These are phyloP conservation scores for Claviceps digitariae DNA, from an alignment of 2,329 filamentous ascomycete species.

Conservation along the genomic window DNA sequence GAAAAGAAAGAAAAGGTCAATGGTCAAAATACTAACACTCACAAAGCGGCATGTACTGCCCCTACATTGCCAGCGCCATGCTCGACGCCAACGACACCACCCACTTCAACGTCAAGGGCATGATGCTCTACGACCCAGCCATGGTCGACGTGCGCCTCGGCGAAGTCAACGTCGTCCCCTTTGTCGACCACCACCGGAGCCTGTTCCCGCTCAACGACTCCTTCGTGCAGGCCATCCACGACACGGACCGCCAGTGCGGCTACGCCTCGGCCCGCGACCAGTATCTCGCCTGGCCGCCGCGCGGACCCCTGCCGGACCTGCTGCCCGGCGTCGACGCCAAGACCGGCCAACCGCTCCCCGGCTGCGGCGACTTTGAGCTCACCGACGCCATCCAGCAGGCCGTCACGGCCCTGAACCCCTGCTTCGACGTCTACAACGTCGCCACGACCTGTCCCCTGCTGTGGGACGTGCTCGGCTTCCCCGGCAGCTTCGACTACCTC, in stretches of 20 bases:
- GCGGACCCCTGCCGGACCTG: slow-evolving; percentile 21
- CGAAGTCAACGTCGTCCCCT: slow-evolving; percentile 37
- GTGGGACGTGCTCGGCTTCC: slow-evolving; percentile 60
- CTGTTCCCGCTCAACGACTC: slow-evolving; percentile 35
- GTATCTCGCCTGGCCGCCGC: slow-evolving; percentile 53
- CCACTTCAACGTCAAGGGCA: slow-evolving; percentile 53
- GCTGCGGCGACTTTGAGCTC: slow-evolving; percentile 35
- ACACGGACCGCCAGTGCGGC: slow-evolving; percentile 35
- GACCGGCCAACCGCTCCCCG: slow-evolving; percentile 17
- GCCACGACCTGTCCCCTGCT: slow-evolving; percentile 55
- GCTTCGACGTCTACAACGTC: slow-evolving; percentile 61
- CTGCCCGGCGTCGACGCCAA: slow-evolving; percentile 14
- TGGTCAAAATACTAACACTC: too few relatives aligned
- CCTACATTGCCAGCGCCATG: slow-evolving; percentile 58
- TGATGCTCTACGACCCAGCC: slow-evolving; percentile 58
- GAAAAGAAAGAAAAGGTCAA: background rate
- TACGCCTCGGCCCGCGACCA: slow-evolving; percentile 42
- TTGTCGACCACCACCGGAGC: slow-evolving; percentile 48
- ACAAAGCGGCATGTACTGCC: slow-evolving; percentile 40
- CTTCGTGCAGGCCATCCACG: slow-evolving; percentile 17
- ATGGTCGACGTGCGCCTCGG: slow-evolving; percentile 35
- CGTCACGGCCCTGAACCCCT: slow-evolving; percentile 50
- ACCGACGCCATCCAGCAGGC: slow-evolving; percentile 42
- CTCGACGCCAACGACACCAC: slow-evolving; percentile 47
- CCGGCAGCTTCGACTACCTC: slow-evolving; percentile 48